A percentile compares a stretch with the other conserved stretches of the same genome.
phyloP scores from a whole-genome alignment of 2,329 filamentous ascomycete genomes.

The Didymosphaeria variabile region DNA sequence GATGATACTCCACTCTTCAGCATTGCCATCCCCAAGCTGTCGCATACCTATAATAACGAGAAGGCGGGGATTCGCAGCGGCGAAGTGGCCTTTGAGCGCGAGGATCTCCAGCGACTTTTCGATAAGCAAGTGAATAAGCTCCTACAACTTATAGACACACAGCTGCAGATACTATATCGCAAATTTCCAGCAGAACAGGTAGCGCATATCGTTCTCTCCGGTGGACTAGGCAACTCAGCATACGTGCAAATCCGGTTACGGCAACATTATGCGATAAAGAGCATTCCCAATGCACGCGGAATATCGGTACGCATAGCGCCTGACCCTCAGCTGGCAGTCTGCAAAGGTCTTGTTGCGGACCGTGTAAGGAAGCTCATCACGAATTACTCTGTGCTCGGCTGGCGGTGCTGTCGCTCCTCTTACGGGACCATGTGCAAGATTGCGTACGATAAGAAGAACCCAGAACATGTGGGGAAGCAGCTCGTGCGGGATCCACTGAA shows the following conservation, averaged over 20 bases:
- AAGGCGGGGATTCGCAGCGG: constrained; percentile 45
- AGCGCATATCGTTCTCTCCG: constrained; percentile 52
- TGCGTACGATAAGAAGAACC: constrained; percentile 45
- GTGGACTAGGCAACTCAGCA: constrained; percentile 54
- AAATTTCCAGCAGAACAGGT: constrained; percentile 42
- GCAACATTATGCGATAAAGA: constrained; percentile 41
- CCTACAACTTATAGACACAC: constrained; percentile 46
- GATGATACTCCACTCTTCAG: constrained; percentile 49
- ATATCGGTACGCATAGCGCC: constrained; percentile 49
- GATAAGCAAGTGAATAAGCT: constrained; percentile 49
- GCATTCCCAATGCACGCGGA: constrained; percentile 32
- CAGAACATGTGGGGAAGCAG: constrained; percentile 37
- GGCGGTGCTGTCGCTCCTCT: constrained; percentile 49
- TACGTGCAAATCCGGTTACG: constrained; percentile 52
- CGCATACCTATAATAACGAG: constrained; percentile 42
- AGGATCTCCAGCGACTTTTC: constrained; percentile 46
- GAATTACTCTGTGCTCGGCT: constrained; percentile 54
- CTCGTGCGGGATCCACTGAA: constrained; percentile 42
- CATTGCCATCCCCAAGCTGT: constrained; percentile 46
- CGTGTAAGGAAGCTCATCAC: constrained; percentile 59
- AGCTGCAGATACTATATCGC: constrained; percentile 40
- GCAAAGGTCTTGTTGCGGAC: constrained; percentile 63
- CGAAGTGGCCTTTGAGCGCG: constrained; percentile 45
- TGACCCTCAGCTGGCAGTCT: constrained; percentile 65
- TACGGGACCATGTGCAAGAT: constrained; percentile 52